These are phyloP conservation scores for Boletus barrowsii DNA, from an alignment of 768 basidiomycete species.

Conservation along the genomic window DNA sequence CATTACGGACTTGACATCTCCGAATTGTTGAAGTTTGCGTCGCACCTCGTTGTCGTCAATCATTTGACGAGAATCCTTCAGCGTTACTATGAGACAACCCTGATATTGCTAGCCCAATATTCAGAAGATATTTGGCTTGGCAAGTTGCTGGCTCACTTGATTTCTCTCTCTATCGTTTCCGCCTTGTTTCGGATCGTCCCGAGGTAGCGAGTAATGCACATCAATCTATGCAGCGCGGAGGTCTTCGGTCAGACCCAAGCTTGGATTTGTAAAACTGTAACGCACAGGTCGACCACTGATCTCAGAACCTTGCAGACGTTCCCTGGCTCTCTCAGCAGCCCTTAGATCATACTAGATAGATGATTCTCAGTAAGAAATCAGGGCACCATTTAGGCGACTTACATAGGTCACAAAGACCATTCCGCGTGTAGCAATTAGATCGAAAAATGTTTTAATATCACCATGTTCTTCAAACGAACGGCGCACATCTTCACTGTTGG, in stretches of 20 bases:
- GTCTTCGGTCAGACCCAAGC: conserved; percentile 5
- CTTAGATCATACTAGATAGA: conserved; percentile 80
- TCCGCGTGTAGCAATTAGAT: conserved; percentile 90
- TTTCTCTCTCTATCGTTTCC: conserved; percentile 65
- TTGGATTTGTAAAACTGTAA: conserved; percentile 11
- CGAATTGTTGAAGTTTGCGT: conserved; percentile 83
- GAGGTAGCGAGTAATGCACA: conserved; percentile 95
- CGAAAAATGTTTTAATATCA: conserved; percentile 96
- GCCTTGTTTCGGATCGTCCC: conserved; percentile 74
- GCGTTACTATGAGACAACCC: conserved; percentile 78
- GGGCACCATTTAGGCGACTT: conserved; percentile 38
- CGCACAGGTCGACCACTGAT: conserved; percentile 87
- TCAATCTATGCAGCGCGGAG: conserved; percentile 66
- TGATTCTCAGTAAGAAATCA: conserved; percentile 12
- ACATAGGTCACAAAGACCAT: conserved; percentile 99
- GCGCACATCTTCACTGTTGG: conserved; percentile 80
- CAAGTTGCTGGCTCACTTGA: conserved; percentile 51
- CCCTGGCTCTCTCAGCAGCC: conserved; percentile 88
- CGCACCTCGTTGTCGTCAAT: conserved; percentile 86
- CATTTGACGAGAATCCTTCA: conserved; percentile 66
- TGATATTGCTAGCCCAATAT: conserved; percentile 56
- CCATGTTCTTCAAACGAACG: conserved; percentile 89
- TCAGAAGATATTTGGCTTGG: conserved; percentile 5
- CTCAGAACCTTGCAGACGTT: conserved; percentile 84
- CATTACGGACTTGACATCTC: conserved; percentile 82